Conservation (phyloP, 2,329 filamentous ascomycete genomes). For the Penicillium sp. region DNA sequence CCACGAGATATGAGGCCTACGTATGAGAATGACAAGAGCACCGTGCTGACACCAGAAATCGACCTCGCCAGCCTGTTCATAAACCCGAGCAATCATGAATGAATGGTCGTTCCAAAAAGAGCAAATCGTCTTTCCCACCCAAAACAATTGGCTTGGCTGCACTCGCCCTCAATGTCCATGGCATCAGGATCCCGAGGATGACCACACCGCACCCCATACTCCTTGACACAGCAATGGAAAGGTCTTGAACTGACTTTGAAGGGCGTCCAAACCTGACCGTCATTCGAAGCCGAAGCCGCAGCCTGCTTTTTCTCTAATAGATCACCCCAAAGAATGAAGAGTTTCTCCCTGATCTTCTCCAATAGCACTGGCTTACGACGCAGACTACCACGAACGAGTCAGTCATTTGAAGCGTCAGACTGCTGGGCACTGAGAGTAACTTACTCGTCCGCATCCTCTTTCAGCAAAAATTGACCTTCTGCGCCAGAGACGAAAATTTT, state of each 20-base stretch:
- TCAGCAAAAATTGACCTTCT: conserved; percentile 53
- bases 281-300: conserved; percentile 22
- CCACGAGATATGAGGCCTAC: neutral
- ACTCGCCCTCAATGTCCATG: conserved; percentile 35
- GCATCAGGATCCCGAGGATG: conserved; percentile 34
- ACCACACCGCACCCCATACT: conserved; percentile 56
- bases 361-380: conserved; percentile 49
- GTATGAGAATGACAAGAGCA: no score
- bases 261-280: conserved; percentile 14
- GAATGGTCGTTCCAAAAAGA: conserved; percentile 60
- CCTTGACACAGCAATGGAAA: conserved; percentile 64
- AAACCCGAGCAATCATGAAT: conserved; percentile 4
- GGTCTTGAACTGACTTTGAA: conserved; percentile 49
- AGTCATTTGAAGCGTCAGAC: no score
- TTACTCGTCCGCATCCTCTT: conserved; percentile 52
- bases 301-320: conserved; percentile 62
- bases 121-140: conserved; percentile 60
- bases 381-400: conserved; percentile 49
- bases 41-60: no score
- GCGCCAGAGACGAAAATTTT: conserved; percentile 63
- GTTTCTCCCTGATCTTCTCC: conserved; percentile 55
- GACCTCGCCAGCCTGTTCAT: neutral
- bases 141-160: conserved; percentile 39
- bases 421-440: conserved; percentile 17
- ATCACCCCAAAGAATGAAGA: conserved; percentile 81